Evolutionary conservation across 768 basidiomycete genomes (phyloP).

Genomic region (Serendipita sp.): DNA sequence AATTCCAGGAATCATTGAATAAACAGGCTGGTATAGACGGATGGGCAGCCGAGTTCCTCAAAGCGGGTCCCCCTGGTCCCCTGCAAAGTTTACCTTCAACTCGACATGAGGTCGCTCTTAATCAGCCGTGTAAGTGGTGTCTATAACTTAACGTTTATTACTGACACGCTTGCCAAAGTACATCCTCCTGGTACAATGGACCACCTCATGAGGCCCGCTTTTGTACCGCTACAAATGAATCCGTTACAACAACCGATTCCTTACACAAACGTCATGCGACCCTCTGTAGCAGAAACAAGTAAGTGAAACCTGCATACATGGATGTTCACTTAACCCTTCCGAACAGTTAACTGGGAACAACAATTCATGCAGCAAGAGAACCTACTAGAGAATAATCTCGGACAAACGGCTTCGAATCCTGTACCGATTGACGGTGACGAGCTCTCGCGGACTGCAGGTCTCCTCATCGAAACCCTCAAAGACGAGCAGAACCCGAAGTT

Average conservation of each 20-base stretch:
- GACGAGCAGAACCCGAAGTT: conserved; percentile 73
- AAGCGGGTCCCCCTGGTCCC: not conserved
- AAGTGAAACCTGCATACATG: conserved; percentile 4
- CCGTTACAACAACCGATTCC: conserved; percentile 1
- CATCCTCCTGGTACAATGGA: not conserved
- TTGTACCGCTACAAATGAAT: not conserved
- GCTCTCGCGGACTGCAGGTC: conserved; percentile 62
- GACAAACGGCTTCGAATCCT: not conserved
- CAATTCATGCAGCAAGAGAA: conserved; percentile 1
- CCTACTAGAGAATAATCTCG: not conserved
- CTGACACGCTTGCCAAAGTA: not conserved
- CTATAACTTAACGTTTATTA: not conserved
- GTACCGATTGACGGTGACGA: conserved; percentile 37
- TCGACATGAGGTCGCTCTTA: not conserved
- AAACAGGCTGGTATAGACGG: not conserved
- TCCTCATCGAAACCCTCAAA: conserved; percentile 58
- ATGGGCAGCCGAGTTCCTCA: conserved; percentile 11
- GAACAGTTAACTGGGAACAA: conserved; percentile 9
- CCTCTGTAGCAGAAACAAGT: conserved; percentile 9
- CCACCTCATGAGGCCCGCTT: not conserved
- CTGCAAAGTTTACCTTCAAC: not conserved
- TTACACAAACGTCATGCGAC: not conserved
- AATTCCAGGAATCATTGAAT: not conserved
- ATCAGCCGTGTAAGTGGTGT: not conserved
- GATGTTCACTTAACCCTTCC: conserved; percentile 13